Base-by-base conservation (phyloP, 148 eudicot genomes). In the Hydrangea macrophylla region DNA sequence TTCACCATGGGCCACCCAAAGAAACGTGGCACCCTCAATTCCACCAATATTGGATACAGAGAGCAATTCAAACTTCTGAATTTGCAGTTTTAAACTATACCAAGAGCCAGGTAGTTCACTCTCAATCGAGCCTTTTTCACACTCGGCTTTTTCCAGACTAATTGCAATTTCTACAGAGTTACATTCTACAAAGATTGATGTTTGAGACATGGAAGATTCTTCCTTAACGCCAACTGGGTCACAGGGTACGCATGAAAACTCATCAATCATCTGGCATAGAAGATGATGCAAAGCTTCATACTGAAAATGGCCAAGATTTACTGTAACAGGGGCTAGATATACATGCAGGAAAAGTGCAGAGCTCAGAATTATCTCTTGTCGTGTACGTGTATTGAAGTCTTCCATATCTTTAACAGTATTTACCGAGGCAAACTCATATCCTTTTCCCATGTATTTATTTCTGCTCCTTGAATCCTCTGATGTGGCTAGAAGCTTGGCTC, bases 31-130 rank as follows among this genome's bases (percentile, higher is more conserved):
- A 70, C 72, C 84, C 53, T 63, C 65, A 54, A 73, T 75, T 60
- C 96, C 90, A 37, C 97, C 99, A 39, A 84, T 70, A 77, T 89
- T 80, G 36, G 90, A 87, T 67, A 84, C 85, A 60, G 84, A 79
- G 40, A 88, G 82, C 73, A 87, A 57, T 74, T 83, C 81, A 84
- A 94, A 79, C 42, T 81, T 82, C 45, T 58, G 73, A 72, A 81
- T 65, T 69, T 88, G 69, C 25, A 94, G 76, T 75, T 75, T 85
- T 32, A 91, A 68, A 56, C 62, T 64, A 72, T 70, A 65, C 99
- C 99, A 94, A 51, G 88, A 82, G 62, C 99, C 97, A 54, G 93
- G 90, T 81, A 94, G 92, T 80, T 94, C 99, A 50, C 79, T 82
- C 68, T 83, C 85, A 51, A 85, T 75, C 40, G 97, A 81, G 61